These are phyloP conservation scores for Naematelia aurantialba DNA, from an alignment of 768 basidiomycete genomes.

Conservation along the genomic window DNA sequence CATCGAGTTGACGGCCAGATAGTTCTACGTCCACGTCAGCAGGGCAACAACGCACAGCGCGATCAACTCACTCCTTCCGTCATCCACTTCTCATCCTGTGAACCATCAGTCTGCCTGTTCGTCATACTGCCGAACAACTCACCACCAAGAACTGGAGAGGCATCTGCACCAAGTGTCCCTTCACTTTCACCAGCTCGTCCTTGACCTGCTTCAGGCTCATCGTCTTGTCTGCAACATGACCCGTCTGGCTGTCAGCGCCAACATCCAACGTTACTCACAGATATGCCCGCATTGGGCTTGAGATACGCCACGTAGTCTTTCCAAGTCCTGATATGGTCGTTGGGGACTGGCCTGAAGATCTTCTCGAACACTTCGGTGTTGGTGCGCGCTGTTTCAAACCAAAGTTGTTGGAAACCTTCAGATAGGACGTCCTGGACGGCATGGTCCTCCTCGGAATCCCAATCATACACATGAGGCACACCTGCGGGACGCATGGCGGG, in stretches of 20 bases:
- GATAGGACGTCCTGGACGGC: constrained; percentile 75
- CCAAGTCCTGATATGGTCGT: constrained; percentile 76
- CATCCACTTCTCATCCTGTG: constrained; percentile 34
- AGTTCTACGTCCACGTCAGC: constrained; percentile 13
- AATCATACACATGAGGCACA: constrained; percentile 65
- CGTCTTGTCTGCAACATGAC: constrained; percentile 68
- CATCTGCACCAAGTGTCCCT: constrained; percentile 53
- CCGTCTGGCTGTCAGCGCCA: constrained; percentile 56
- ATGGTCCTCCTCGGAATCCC: constrained; percentile 58
- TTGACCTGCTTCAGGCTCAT: constrained; percentile 69
- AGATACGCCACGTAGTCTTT: constrained; percentile 62
- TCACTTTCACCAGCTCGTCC: constrained; percentile 62
- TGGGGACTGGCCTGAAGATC: constrained; percentile 76
- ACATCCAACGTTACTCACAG: constrained; percentile 36
- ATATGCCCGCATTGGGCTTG: constrained; percentile 49
- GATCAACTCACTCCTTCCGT: constrained; percentile 26
- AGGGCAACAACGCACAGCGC: neutral
- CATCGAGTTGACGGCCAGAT: constrained; percentile 16
- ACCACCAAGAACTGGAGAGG: constrained; percentile 50
- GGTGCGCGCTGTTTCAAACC: constrained; percentile 66
- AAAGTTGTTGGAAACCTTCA: constrained; percentile 60
- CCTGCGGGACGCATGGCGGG: constrained; percentile 74
- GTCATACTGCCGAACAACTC: constrained; percentile 11
- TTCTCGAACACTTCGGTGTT: constrained; percentile 85
- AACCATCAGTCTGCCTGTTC: neutral